Conservation (phyloP, 352 stramenopile genomes). For the Phytophthora megakarya region DNA sequence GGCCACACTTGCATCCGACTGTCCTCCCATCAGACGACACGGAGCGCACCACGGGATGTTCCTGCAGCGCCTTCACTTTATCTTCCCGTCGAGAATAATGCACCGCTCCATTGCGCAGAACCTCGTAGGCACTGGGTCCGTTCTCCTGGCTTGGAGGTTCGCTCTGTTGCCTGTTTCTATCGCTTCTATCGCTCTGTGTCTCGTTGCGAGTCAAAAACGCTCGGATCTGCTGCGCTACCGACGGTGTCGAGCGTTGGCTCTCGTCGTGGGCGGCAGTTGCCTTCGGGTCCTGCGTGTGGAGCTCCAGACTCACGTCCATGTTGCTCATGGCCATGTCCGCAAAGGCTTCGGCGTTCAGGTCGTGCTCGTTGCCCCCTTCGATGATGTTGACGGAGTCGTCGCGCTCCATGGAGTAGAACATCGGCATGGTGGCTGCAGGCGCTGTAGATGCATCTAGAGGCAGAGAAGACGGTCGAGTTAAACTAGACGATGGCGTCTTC, state of each 20-base stretch:
- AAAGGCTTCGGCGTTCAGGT: constrained; percentile 60
- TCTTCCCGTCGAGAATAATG: constrained; percentile 64
- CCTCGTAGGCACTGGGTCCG: constrained; percentile 39
- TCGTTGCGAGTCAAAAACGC: constrained; percentile 51
- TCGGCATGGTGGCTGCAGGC: not conserved
- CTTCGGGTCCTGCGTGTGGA: too few species aligned
- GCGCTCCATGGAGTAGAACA: constrained; percentile 34
- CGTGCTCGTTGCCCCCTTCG: constrained; percentile 52
- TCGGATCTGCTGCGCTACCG: constrained; percentile 65
- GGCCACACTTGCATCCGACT: constrained; percentile 73
- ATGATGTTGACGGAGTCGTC: constrained; percentile 39
- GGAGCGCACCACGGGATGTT: constrained; percentile 59
- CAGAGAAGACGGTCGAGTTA: not conserved
- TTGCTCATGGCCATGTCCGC: constrained; percentile 57
- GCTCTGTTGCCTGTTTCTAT: not conserved
- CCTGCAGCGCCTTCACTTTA: constrained; percentile 60
- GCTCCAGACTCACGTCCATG: constrained; percentile 68
- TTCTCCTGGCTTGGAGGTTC: not conserved
- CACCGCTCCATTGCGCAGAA: constrained; percentile 28
- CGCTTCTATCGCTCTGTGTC: constrained; percentile 6
- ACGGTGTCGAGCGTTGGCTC: too few species aligned
- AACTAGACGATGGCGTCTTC: constrained; percentile 2
- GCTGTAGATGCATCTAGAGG: not conserved
- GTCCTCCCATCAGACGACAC: constrained; percentile 56
- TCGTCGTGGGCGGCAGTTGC: too few species aligned